A percentile compares a stretch with the other conserved stretches of the same genome.
phyloP scores from a whole-genome alignment of 495 filamentous ascomycete genomes.

The Jackrogersella multiformis region DNA sequence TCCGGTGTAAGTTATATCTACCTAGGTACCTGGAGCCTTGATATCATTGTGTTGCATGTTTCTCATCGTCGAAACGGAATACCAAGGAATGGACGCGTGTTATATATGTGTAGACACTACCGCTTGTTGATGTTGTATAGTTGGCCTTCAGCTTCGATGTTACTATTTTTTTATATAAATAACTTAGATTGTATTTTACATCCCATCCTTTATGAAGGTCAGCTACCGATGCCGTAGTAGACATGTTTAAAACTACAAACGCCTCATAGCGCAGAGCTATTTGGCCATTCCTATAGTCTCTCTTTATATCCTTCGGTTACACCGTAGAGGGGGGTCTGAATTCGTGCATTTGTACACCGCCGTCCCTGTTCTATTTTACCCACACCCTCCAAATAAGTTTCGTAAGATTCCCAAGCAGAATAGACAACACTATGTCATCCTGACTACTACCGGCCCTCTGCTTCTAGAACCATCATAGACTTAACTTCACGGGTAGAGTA shows the following conservation, averaged over 20 bases:
- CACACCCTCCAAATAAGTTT: not conserved
- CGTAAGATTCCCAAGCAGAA: not conserved
- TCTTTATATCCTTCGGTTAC: not conserved
- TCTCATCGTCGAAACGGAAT: too few species aligned
- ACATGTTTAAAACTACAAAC: not conserved
- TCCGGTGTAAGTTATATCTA: too few species aligned
- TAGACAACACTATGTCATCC: not conserved
- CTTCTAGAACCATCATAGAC: not conserved
- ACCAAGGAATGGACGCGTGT: too few species aligned
- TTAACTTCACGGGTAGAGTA: not conserved
- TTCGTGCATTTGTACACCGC: not conserved
- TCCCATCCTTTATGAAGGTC: not conserved
- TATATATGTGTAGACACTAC: too few species aligned
- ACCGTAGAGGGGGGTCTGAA: not conserved
- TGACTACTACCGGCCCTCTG: not conserved
- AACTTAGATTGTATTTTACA: not conserved
- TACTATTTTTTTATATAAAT: not conserved
- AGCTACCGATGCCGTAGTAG: not conserved
- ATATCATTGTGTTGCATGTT: too few species aligned
- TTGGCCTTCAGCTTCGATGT: too few species aligned
- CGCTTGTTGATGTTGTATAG: too few species aligned
- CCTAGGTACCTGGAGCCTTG: too few species aligned
- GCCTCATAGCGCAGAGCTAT: not conserved
- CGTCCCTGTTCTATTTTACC: not conserved
- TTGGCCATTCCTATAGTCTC: not conserved